These are phyloP conservation scores for Microcyclospora pomicola DNA, from an alignment of 2,329 filamentous ascomycete species.

Conservation along the genomic window DNA sequence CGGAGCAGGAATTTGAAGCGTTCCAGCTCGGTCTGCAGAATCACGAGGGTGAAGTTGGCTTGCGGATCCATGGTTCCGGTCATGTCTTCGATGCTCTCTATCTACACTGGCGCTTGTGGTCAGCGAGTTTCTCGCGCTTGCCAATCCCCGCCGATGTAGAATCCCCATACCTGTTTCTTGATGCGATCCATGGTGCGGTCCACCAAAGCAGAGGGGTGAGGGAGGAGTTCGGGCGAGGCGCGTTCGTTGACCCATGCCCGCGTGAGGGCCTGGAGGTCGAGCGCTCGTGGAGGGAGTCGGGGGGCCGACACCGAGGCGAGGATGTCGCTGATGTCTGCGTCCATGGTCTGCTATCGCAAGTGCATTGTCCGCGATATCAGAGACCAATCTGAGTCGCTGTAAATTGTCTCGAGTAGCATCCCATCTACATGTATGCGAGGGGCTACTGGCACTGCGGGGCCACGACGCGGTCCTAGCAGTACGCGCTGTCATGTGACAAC, in stretches of 20 bases:
- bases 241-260: constrained; percentile 89
- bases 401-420: too few relatives aligned
- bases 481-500: too few relatives aligned
- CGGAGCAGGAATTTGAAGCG: constrained; percentile 84
- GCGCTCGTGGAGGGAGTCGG: constrained; percentile 41
- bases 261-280: constrained; percentile 78
- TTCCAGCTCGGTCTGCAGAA: constrained; percentile 92
- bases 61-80: constrained; percentile 78
- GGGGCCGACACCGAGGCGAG: constrained; percentile 35
- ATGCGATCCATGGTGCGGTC: constrained; percentile 59
- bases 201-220: constrained; percentile 63
- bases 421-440: too few relatives aligned
- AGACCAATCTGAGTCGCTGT: too few relatives aligned
- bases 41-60: constrained; percentile 83
- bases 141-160: neutral
- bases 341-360: constrained; percentile 7
- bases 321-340: constrained; percentile 36
- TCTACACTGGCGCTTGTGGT: constrained; percentile 10
- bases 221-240: constrained; percentile 74
- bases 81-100: constrained; percentile 37
- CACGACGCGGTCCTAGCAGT: too few relatives aligned
- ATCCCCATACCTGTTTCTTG: constrained; percentile 11
- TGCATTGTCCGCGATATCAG: too few relatives aligned
- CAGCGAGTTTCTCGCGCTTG: constrained; percentile 1
- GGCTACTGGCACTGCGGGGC: too few relatives aligned